Evolutionary conservation across 192 early-diverging fungal species (phyloP), one percentile per base, ranked within the genome.

Genomic region (Linnemannia schmuckeri): DNA sequence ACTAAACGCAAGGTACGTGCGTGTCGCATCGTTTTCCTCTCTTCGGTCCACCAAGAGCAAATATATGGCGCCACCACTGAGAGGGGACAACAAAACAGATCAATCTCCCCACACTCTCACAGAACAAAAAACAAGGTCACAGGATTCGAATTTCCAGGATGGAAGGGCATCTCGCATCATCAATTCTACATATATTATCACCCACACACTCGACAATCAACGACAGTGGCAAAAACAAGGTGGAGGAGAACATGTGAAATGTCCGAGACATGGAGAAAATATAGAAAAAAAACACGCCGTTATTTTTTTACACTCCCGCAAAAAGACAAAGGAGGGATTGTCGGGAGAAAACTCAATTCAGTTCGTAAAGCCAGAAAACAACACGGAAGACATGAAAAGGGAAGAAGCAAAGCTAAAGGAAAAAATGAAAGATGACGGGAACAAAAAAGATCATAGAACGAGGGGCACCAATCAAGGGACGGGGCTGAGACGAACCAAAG

Each of bases 1-100:
- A 87, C 81, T 52, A 87, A 87, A 66, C 79, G 85, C 72, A 87
- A 87, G 80, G 85, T 87, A 87, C 27, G 68, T 41, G 61, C 27
- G 30, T 9, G 9, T 63, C 61, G 5, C 44, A 7, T 6, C 61
- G 8, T 8, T 5, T 13, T 66, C 33, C 12, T 66, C 18, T 17
- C 18, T 5, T 52, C 5, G 49, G 3, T 52, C 20, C 49, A 18
- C 20, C 49, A 17, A 18, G 49, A 20, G 17, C 49, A 52, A 20
- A 52, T 20, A 52, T 52, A 52, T 52, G 47, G 47, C 47, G 49
- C 49, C 49, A 52, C 18, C 18, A 52, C 5, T 17, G 18, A 17
- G 49, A 52, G 17, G 49, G 18, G 18, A 52, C 49, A 52, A 52
- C 49, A 49, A 49, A 49, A 49, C 47, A 49, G 15, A 52, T 52